A percentile compares a stretch with the other conserved stretches of the same genome.
Evolutionary conservation across 495 filamentous ascomycete species (phyloP).

Genomic region (Hypoxylon rickii): DNA sequence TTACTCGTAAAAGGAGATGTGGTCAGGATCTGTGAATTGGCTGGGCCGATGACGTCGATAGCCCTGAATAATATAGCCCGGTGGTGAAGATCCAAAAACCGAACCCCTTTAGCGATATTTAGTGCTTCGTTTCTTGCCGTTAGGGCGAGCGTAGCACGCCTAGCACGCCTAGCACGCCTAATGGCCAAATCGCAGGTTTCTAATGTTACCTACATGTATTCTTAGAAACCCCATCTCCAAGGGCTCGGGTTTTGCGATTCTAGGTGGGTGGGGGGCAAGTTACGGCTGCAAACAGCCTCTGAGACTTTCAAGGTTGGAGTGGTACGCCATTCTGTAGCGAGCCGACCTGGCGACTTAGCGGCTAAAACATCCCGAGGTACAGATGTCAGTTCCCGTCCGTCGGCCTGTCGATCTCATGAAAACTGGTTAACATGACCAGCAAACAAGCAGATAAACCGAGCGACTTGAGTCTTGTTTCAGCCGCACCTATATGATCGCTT

Average conservation of each 20-base stretch:
- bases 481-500: slow-evolving; percentile 12
- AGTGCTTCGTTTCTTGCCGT: no score
- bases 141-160: no score
- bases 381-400: not conserved
- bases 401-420: not conserved
- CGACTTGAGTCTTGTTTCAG: not conserved
- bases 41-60: slow-evolving; percentile 22
- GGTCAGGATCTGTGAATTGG: not conserved
- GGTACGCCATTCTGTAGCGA: no score
- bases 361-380: no score
- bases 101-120: slow-evolving; percentile 12
- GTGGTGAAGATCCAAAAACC: slow-evolving; percentile 17
- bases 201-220: not conserved
- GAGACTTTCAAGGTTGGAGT: no score
- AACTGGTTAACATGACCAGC: slow-evolving; percentile 3
- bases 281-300: no score
- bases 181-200: slow-evolving; percentile 14
- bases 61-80: slow-evolving; percentile 9
- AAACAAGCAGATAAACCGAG: not conserved
- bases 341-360: not conserved
- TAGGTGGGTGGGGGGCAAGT: not conserved
- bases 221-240: slow-evolving; percentile 18
- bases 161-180: no score
- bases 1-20: not conserved
- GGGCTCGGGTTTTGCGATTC: not conserved